Base-by-base conservation (phyloP, 164 flowering plant genomes). In the Hamamelis virginiana region DNA sequence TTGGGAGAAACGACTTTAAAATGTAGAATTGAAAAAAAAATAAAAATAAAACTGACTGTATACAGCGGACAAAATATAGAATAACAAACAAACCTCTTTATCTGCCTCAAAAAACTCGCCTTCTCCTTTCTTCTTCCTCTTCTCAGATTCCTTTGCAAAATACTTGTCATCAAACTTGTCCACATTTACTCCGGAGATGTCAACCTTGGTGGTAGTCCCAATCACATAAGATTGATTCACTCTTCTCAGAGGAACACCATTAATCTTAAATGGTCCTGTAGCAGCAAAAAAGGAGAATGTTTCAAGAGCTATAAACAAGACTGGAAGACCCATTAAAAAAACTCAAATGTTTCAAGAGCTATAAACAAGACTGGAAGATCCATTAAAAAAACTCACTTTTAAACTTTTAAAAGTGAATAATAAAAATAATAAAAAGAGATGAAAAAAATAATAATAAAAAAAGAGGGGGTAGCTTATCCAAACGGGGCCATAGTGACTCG, bases 201-300 rank as follows among this genome's bases (percentile, higher is more conserved):
- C 97, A 68, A 91, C 88, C 83, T 90, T 94, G n/a, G 97, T 90
- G 44, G 97, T 87, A n/a, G 98, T 94, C 19, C 78, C 96, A 75
- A 91, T 89, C n/a, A 89, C 92, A 74, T 91, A 94, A 0, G 94
- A 70, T 58, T 94, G 98, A 76, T 90, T 90, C 33, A 91, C 94
- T 46, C 96, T 83, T 62, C 97, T 83, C 23, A 94, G 78, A 16
- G 98, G 97, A 69, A 94, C 98, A 74, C 96, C 98, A 72, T 92
- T 90, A 27, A 92, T 67, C 80, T 87, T 89, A 72, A 86, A 92
- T 16, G 97, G 97, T 3, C 97, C 97, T 92, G 80, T 4, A 12
- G 18, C 10, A 33, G 13, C 25, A 65, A 16, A 8, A 51, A 43
- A 45, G 1, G 21, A 9, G 12, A 0, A 12, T 41, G 9, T 61